Evolutionary conservation across 768 basidiomycete species (phyloP).

Genomic region (Omphalotus guepiniiformis): DNA sequence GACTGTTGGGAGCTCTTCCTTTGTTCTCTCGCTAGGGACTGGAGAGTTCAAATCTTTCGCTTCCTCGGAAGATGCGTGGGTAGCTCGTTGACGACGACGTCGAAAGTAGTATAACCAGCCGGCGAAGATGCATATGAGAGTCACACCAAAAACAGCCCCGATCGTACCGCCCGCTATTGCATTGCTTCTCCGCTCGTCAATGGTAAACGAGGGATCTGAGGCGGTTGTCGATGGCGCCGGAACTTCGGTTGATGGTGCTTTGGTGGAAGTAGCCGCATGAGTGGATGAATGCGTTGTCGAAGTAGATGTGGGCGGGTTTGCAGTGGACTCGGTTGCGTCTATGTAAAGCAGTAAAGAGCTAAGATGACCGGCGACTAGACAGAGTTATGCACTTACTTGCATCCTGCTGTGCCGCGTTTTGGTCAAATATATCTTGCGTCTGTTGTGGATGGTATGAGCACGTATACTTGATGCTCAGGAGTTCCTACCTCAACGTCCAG

Average conservation of each 20-base stretch:
- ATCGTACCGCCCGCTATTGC: conserved; percentile 61
- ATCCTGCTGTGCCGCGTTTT: conserved; percentile 31
- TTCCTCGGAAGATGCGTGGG: conserved; percentile 15
- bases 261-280: conserved; percentile 6
- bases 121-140: conserved; percentile 32
- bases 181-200: conserved; percentile 18
- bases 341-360: not conserved
- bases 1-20: not conserved
- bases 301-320: conserved; percentile 17
- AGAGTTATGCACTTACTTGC: conserved; percentile 24
- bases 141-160: conserved; percentile 47
- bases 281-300: conserved; percentile 13
- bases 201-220: conserved; percentile 12
- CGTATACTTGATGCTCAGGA: not conserved
- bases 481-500: conserved; percentile 41
- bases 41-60: not conserved
- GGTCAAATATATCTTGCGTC: conserved; percentile 36
- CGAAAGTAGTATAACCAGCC: conserved; percentile 27
- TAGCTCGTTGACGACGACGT: conserved; percentile 12
- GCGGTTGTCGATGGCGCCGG: conserved; percentile 3
- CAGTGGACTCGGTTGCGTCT: conserved; percentile 43
- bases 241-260: conserved; percentile 12
- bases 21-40: not conserved
- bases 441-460: conserved; percentile 14
- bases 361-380: not conserved